phyloP scores from a whole-genome alignment of 2,329 filamentous ascomycete species.

The Calonectria henricotiae region DNA sequence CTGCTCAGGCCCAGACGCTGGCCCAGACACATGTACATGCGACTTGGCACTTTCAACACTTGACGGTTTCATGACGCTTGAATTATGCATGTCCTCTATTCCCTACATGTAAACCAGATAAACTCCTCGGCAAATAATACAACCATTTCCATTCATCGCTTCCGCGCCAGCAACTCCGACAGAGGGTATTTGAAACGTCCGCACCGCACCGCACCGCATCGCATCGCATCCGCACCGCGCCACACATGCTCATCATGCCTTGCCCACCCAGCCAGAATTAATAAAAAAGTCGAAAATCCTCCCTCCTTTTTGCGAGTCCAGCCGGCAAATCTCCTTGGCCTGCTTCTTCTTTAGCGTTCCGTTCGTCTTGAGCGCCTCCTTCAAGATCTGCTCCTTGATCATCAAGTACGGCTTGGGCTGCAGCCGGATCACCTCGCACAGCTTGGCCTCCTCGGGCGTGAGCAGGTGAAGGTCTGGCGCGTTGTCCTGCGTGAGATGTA shows the following conservation, averaged over 20 bases:
- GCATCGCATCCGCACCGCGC: too few relatives aligned
- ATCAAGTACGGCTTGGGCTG: slow-evolving; percentile 96
- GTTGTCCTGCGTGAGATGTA: slow-evolving; percentile 82
- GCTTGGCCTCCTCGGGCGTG: slow-evolving; percentile 85
- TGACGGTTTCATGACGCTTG: slow-evolving; percentile 21
- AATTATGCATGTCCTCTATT: slow-evolving; percentile 11
- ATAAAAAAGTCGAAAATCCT: slow-evolving; percentile 96
- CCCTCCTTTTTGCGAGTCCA: slow-evolving; percentile 89
- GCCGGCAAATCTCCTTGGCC: slow-evolving; percentile 85
- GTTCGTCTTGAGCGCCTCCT: slow-evolving; percentile 91
- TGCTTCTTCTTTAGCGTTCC: slow-evolving; percentile 95
- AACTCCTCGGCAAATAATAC: slow-evolving; percentile 25
- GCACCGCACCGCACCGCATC: background rate
- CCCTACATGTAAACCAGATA: slow-evolving; percentile 17
- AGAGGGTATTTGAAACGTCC: slow-evolving; percentile 50
- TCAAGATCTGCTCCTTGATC: slow-evolving; percentile 93
- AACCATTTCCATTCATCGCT: slow-evolving; percentile 39
- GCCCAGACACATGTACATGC: background rate
- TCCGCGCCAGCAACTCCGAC: slow-evolving; percentile 37
- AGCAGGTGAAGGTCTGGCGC: slow-evolving; percentile 89
- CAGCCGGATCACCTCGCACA: slow-evolving; percentile 88
- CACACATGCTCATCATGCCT: slow-evolving; percentile 70
- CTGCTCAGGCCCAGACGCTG: background rate
- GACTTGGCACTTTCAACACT: slow-evolving; percentile 2
- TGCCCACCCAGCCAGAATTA: slow-evolving; percentile 91